Evolutionary conservation across 371 early-diverging fungal species (phyloP), one percentile per base, ranked within the genome.

Genomic region (Rhizopus stolonifer): DNA sequence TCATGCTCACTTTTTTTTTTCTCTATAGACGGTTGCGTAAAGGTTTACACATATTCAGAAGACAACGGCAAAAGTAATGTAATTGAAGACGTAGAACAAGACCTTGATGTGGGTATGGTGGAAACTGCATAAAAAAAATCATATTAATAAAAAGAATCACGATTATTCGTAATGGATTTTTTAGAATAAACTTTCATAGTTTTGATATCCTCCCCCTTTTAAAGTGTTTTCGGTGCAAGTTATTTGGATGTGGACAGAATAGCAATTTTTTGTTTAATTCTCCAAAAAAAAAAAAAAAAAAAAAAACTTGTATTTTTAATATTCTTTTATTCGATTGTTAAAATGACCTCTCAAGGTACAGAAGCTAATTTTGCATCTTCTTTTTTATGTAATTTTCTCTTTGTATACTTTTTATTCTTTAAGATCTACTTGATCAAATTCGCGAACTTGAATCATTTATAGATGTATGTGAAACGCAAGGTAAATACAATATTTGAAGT

Each of bases 41-140:
- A 77, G 49, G 69, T 69, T 8, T 77, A 73, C 40, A 67, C 69
- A 2, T 77, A 69, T 45, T 32, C 13, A 10, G 31, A 32, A n/a
- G 42, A 42, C 21, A 21, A 8, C 19, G 13, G 42, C 8, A 22
- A 42, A 19, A 36, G 15, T 36, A 7, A 15, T 1, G 0, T 14
- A 1, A 15, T 36, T 23, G 47, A 45, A n/a, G 31, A 40, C 24
- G 38, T 47, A 24, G 61, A 59, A 17, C 33, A 44, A 44, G 59
- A 59, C 24, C 54, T 59, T 48, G 51, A 46, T 38, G 50, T 54
- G 24, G 55, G 55, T 38, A 60, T 49, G 50, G 21, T 24, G 25
- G 56, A 56, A 19, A 42, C 21, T 19, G 42, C 11, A 11, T 36
- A 36, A 36, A 36, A 11, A 36, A 36, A 36, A 34, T n/a, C n/a